These are phyloP conservation scores for Sporothrix humicola DNA, from an alignment of 2,329 filamentous ascomycete genomes.

Conservation along the genomic window DNA sequence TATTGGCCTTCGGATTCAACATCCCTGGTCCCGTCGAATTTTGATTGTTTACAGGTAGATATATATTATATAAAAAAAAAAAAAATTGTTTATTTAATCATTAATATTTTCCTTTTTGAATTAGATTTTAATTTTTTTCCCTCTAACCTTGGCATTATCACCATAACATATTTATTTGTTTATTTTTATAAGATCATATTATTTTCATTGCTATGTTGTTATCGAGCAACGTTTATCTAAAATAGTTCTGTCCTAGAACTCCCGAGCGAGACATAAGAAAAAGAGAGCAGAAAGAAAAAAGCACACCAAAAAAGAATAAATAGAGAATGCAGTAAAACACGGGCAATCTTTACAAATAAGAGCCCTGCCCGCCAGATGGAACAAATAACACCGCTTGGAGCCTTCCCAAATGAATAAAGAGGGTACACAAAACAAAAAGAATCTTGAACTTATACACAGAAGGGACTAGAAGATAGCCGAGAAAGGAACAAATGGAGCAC, in stretches of 20 bases:
- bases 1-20: conserved; percentile 33
- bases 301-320: background rate
- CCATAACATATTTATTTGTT: background rate
- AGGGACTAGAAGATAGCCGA: background rate
- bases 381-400: conserved; percentile 18
- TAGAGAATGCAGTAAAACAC: background rate
- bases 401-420: conserved; percentile 22
- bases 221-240: background rate
- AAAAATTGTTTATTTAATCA: background rate
- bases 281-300: background rate
- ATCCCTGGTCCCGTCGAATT: conserved; percentile 16
- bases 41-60: background rate
- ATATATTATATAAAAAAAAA: background rate
- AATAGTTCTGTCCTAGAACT: conserved; percentile 11
- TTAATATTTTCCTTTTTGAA: background rate
- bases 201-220: background rate
- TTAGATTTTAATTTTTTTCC: background rate
- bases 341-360: background rate
- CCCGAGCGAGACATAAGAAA: background rate
- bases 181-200: background rate
- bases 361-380: conserved; percentile 7
- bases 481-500: background rate
- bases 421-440: conserved; percentile 19
- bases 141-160: too few relatives aligned
- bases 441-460: background rate